Conservation (phyloP, 1,139 yeast genomes). For the Taphrina pruni region DNA sequence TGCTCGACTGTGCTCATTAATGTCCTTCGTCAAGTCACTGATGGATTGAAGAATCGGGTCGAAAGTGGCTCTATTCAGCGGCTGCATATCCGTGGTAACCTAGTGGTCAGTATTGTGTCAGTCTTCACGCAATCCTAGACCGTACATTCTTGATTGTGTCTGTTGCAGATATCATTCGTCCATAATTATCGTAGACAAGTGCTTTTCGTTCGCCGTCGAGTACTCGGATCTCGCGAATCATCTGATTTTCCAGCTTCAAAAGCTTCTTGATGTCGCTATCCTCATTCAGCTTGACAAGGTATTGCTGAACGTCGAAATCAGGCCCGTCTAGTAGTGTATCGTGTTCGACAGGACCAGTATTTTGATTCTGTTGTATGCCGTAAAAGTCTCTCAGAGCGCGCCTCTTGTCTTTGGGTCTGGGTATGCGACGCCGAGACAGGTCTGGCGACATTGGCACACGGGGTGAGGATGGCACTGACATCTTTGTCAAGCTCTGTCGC, state of each 20-base stretch:
- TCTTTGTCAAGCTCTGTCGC: background rate
- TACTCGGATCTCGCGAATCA: conserved; percentile 51
- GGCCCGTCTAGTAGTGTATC: conserved; percentile 47
- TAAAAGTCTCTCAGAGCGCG: conserved; percentile 55
- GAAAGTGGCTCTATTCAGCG: background rate
- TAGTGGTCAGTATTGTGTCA: background rate
- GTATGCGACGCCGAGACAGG: conserved; percentile 16
- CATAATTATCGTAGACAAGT: conserved; percentile 56
- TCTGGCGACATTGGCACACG: conserved; percentile 26
- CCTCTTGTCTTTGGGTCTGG: conserved; percentile 35
- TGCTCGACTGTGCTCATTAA: background rate
- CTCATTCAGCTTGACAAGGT: conserved; percentile 48
- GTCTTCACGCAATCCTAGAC: background rate
- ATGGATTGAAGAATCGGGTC: conserved; percentile 18
- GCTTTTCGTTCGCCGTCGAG: conserved; percentile 56
- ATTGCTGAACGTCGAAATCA: conserved; percentile 47
- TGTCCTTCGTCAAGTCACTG: conserved; percentile 16
- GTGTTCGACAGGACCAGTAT: conserved; percentile 44
- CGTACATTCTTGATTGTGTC: conserved; percentile 48
- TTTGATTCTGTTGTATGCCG: conserved; percentile 48
- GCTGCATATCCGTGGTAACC: conserved; percentile 14
- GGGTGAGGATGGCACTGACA: conserved; percentile 34
- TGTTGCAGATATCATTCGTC: conserved; percentile 54
- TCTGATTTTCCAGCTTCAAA: conserved; percentile 50
- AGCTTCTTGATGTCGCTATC: conserved; percentile 49